phyloP scores from a whole-genome alignment of 2,329 filamentous ascomycete genomes.

The Aspergillus pseudoglaucus region DNA sequence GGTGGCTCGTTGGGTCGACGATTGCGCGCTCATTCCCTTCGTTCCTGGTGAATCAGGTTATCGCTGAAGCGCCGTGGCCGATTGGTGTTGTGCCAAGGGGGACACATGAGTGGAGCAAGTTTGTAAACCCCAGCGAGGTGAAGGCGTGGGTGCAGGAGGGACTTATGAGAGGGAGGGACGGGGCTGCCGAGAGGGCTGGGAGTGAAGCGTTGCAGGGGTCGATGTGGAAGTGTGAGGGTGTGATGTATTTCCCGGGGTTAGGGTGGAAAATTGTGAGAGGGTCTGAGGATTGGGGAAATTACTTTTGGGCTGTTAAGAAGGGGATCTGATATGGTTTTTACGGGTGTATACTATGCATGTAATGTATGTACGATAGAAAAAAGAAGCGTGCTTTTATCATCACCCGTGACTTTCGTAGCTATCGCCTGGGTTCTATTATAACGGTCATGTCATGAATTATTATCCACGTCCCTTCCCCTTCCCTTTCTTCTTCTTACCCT shows the following conservation, averaged over 20 bases:
- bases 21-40: constrained; percentile 85
- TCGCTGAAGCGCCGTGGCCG: constrained; percentile 72
- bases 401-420: too few species aligned
- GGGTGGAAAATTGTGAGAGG: constrained; percentile 81
- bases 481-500: constrained; percentile 40
- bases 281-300: constrained; percentile 85
- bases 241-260: constrained; percentile 81
- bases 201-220: constrained; percentile 23
- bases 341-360: constrained; percentile 2
- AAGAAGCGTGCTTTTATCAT: not conserved
- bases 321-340: constrained; percentile 19
- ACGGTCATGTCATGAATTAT: not conserved
- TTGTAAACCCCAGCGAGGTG: constrained; percentile 76
- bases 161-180: constrained; percentile 46
- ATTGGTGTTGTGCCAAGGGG: constrained; percentile 77
- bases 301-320: constrained; percentile 82
- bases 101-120: constrained; percentile 95
- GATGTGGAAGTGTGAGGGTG: constrained; percentile 67
- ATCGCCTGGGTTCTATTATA: too few species aligned
- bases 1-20: constrained; percentile 87
- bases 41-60: constrained; percentile 85
- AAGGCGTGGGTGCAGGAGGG: constrained; percentile 36
- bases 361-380: not conserved
- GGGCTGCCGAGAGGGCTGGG: constrained; percentile 16
- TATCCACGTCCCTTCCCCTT: constrained; percentile 17